These are phyloP conservation scores for Aureobasidium melanogenum DNA, from an alignment of 2,329 filamentous ascomycete species.

Conservation along the genomic window DNA sequence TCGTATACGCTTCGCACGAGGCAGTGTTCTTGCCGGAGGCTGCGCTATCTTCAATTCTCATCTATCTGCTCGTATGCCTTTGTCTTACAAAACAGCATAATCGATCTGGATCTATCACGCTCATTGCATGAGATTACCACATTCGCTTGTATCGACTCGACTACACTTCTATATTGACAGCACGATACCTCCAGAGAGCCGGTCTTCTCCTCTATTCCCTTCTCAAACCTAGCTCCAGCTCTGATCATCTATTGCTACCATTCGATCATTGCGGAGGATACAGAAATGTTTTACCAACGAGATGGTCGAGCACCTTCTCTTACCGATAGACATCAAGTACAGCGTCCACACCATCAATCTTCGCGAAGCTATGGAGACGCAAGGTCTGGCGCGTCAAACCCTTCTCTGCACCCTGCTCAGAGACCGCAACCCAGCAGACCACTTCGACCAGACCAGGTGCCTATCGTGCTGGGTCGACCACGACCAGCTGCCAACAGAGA, in stretches of 20 bases:
- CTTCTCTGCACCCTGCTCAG: background rate
- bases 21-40: background rate
- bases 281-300: background rate
- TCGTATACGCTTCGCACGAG: background rate
- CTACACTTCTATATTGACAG: background rate
- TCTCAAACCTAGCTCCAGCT: background rate
- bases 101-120: background rate
- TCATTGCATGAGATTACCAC: background rate
- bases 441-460: slow-evolving; percentile 18
- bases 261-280: background rate
- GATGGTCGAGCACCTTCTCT: background rate
- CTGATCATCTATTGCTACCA: background rate
- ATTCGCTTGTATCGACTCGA: background rate
- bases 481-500: slow-evolving; percentile 14
- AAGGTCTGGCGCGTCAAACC: background rate
- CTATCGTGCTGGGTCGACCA: background rate
- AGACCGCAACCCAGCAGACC: slow-evolving; percentile 21
- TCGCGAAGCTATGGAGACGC: background rate
- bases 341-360: background rate
- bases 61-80: background rate
- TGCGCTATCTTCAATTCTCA: background rate
- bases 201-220: background rate
- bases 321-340: background rate
- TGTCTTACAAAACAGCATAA: background rate
- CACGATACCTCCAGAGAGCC: background rate